These are phyloP conservation scores for Podospora pseudocomata DNA, from an alignment of 495 filamentous ascomycete genomes.

Conservation along the genomic window DNA sequence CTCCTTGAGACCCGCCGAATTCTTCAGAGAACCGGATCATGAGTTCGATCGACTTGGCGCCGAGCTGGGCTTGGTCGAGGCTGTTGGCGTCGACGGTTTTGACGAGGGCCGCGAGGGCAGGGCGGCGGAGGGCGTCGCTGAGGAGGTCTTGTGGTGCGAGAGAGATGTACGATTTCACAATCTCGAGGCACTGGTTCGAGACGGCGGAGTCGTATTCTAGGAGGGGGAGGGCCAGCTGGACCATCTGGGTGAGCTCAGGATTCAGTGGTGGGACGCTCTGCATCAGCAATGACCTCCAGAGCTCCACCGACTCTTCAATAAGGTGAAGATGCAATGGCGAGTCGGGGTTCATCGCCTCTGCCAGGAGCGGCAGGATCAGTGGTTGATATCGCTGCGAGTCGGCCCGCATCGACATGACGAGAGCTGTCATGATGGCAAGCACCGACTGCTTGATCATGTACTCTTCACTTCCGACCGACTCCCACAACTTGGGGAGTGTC, in stretches of 20 bases:
- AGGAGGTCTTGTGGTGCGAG: constrained; percentile 76
- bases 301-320: constrained; percentile 84
- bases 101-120: constrained; percentile 53
- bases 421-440: constrained; percentile 71
- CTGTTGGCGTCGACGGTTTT: constrained; percentile 7
- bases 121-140: constrained; percentile 55
- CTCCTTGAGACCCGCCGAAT: constrained; percentile 62
- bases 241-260: constrained; percentile 62
- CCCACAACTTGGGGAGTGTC: constrained; percentile 81
- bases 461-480: constrained; percentile 72
- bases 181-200: constrained; percentile 56
- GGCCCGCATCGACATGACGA: constrained; percentile 74
- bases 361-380: constrained; percentile 73
- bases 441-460: constrained; percentile 86
- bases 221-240: constrained; percentile 64
- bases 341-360: constrained; percentile 70
- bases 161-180: constrained; percentile 70
- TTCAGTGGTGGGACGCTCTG: constrained; percentile 66
- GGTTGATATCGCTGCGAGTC: constrained; percentile 68
- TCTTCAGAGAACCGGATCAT: constrained; percentile 54
- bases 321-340: constrained; percentile 79
- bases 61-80: constrained; percentile 5
- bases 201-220: constrained; percentile 59
- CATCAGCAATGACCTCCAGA: constrained; percentile 74
- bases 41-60: constrained; percentile 23